These are phyloP conservation scores for Phylloporus rhodoxanthus DNA, from an alignment of 768 basidiomycete genomes.

Conservation along the genomic window DNA sequence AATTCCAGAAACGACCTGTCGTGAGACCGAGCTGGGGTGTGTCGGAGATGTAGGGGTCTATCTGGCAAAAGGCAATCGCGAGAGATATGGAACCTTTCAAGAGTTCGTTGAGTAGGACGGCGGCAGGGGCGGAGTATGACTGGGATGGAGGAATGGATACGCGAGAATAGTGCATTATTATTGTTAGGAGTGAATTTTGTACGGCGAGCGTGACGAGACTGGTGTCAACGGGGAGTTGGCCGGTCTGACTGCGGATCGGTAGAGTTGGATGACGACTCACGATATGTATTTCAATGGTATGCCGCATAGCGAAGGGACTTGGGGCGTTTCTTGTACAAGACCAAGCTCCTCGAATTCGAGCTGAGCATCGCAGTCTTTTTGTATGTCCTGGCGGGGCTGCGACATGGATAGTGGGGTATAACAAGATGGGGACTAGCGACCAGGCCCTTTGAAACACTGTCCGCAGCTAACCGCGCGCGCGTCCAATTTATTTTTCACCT, in stretches of 20 bases:
- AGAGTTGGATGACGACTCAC: conserved; percentile 38
- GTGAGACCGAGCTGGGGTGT: conserved; percentile 28
- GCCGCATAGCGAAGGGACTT: conserved; percentile 56
- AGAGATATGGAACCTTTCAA: conserved; percentile 88
- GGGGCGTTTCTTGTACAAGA: conserved; percentile 33
- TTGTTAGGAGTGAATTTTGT: conserved; percentile 85
- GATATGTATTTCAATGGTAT: conserved; percentile 77
- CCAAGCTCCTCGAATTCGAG: conserved; percentile 43
- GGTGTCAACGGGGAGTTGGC: conserved; percentile 3
- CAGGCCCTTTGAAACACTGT: conserved; percentile 2
- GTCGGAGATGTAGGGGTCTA: conserved; percentile 37
- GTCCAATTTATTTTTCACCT: conserved; percentile 4
- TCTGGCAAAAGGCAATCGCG: conserved; percentile 68
- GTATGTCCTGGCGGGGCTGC: conserved; percentile 24
- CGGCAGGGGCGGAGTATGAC: conserved; percentile 88
- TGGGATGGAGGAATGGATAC: conserved; percentile 69
- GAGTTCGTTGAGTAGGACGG: conserved; percentile 91
- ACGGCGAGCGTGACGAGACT: conserved; percentile 82
- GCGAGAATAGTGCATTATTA: conserved; percentile 97
- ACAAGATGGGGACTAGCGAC: background rate
- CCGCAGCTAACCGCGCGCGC: conserved; percentile 5
- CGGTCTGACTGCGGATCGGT: conserved; percentile 4
- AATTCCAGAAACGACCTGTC: conserved; percentile 33
- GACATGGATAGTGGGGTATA: conserved; percentile 21
- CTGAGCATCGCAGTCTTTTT: conserved; percentile 33